phyloP scores from a whole-genome alignment of 768 basidiomycete genomes.

The Phaeolepiota aurea region DNA sequence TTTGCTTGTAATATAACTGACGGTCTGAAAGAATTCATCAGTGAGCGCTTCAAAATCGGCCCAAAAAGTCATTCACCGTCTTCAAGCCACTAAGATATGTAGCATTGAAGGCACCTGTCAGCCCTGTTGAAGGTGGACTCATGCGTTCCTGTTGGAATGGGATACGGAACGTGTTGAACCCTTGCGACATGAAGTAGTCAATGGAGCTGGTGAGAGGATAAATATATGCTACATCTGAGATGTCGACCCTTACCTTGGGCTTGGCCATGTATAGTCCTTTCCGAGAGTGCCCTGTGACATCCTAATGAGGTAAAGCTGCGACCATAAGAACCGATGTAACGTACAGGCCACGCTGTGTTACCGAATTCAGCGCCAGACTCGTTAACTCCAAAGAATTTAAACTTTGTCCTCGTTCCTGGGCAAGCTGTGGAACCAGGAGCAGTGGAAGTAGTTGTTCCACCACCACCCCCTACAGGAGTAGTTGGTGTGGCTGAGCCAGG shows the following conservation, averaged over 20 bases:
- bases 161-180: constrained; percentile 57
- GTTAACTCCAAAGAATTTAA: constrained; percentile 58
- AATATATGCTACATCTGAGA: too few relatives aligned
- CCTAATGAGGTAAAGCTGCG: not conserved
- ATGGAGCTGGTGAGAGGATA: constrained; percentile 15
- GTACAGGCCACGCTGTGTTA: constrained; percentile 36
- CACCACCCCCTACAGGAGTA: constrained; percentile 11
- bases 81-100: constrained; percentile 45
- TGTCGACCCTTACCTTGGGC: constrained; percentile 26
- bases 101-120: constrained; percentile 44
- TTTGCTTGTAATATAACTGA: constrained; percentile 53
- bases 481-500: constrained; percentile 21
- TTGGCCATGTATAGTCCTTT: constrained; percentile 44
- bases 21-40: constrained; percentile 23
- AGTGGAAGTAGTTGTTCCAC: constrained; percentile 19
- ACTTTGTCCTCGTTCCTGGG: constrained; percentile 37
- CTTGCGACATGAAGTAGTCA: constrained; percentile 46
- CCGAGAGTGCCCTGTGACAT: constrained; percentile 24
- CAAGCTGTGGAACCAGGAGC: constrained; percentile 22
- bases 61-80: constrained; percentile 21
- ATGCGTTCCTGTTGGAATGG: constrained; percentile 54
- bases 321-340: constrained; percentile 2
- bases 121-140: constrained; percentile 40
- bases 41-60: not conserved
- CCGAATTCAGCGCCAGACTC: constrained; percentile 60